Evolutionary conservation across 148 eudicot species (phyloP).

Genomic region (Silene uniflora): DNA sequence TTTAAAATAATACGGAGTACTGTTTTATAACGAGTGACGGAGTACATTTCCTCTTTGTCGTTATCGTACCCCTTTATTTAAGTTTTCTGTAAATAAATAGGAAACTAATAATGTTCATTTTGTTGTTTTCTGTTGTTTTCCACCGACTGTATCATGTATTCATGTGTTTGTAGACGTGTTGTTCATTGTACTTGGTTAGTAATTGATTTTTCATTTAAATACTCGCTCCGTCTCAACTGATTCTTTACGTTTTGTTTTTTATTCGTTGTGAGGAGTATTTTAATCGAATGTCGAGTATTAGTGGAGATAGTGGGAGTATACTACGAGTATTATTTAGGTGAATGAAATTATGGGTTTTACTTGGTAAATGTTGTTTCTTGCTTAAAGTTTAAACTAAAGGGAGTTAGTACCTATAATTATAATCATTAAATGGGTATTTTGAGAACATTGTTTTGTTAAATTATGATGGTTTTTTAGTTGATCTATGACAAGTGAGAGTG

Average conservation of each 20-base stretch:
- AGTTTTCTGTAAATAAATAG: not conserved
- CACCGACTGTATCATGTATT: constrained; percentile 25
- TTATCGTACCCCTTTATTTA: not conserved
- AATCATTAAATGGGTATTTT: not conserved
- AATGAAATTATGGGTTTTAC: not conserved
- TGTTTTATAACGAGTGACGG: no score
- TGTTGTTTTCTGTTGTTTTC: constrained; percentile 12
- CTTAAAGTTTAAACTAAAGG: not conserved
- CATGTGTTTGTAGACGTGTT: no score
- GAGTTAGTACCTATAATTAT: no score
- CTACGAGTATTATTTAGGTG: not conserved
- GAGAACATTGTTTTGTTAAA: not conserved
- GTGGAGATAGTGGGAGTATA: no score
- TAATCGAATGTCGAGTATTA: not conserved
- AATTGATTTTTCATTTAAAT: not conserved
- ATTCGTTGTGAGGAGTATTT: not conserved
- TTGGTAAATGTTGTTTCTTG: not conserved
- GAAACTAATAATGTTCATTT: not conserved
- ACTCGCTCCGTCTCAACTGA: not conserved
- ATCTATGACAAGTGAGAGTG: no score
- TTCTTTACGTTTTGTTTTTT: not conserved
- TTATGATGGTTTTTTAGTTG: not conserved
- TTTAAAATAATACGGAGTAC: no score
- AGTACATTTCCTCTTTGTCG: not conserved
- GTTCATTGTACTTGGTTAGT: not conserved